Conservation (phyloP, 495 filamentous ascomycete genomes). For the Staphylotrichum tortipilum region DNA sequence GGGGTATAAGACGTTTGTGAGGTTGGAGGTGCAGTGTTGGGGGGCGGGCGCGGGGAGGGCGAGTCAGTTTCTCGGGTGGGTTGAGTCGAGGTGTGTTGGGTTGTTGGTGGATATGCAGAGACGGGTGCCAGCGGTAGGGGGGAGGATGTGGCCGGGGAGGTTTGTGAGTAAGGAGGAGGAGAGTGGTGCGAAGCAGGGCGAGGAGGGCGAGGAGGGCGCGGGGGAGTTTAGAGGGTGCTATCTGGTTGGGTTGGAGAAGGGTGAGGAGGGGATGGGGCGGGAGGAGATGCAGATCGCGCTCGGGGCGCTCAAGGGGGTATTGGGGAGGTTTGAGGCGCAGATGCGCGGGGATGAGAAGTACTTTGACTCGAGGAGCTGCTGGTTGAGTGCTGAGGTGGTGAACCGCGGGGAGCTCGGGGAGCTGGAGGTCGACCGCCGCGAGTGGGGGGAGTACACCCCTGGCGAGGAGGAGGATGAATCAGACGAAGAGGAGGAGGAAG, state of each 20-base stretch:
- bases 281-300: conserved; percentile 25
- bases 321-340: conserved; percentile 41
- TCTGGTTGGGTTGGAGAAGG: conserved; percentile 46
- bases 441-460: conserved; percentile 39
- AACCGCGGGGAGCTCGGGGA: conserved; percentile 28
- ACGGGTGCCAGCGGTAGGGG: conserved; percentile 35
- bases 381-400: conserved; percentile 37
- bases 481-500: conserved; percentile 25
- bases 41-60: conserved; percentile 39
- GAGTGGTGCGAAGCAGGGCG: neutral
- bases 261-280: conserved; percentile 13
- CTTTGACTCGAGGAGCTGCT: conserved; percentile 39
- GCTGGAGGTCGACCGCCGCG: conserved; percentile 36
- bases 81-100: conserved; percentile 43
- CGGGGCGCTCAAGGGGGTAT: conserved; percentile 27
- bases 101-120: conserved; percentile 46
- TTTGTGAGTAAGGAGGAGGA: conserved; percentile 29
- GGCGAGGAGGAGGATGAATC: conserved; percentile 34
- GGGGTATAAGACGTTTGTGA: conserved; percentile 39
- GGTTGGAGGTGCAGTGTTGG: conserved; percentile 50
- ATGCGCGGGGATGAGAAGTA: conserved; percentile 39
- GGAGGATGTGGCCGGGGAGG: conserved; percentile 49
- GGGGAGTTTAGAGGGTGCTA: conserved; percentile 45
- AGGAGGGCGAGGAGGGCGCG: conserved; percentile 7
- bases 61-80: conserved; percentile 43